Evolutionary conservation across 2,329 filamentous ascomycete genomes (phyloP).

Genomic region (Drechslerella stenobrocha): DNA sequence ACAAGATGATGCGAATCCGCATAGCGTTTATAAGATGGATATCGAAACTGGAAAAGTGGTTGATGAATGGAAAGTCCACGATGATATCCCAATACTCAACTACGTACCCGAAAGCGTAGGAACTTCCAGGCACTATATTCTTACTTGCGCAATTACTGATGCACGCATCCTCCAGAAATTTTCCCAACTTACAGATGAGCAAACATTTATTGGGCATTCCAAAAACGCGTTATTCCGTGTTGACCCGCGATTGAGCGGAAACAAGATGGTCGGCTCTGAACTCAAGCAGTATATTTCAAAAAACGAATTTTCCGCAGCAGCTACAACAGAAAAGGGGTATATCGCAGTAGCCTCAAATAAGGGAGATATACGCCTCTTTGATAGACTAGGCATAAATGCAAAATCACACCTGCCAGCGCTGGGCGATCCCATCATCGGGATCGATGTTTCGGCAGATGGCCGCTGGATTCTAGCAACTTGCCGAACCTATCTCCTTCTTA

Average conservation of each 20-base stretch:
- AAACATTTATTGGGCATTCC: constrained; percentile 92
- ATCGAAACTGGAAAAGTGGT: constrained; percentile 96
- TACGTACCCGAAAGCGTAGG: constrained; percentile 84
- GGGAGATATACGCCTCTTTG: constrained; percentile 94
- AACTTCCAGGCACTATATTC: neutral
- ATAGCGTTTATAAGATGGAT: constrained; percentile 95
- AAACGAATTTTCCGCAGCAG: constrained; percentile 93
- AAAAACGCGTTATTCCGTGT: constrained; percentile 90
- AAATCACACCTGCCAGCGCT: constrained; percentile 96
- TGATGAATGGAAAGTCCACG: constrained; percentile 97
- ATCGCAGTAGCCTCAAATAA: constrained; percentile 97
- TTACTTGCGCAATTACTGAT: constrained; percentile 52
- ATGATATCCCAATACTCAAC: constrained; percentile 87
- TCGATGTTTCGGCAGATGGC: constrained; percentile 93
- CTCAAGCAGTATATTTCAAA: constrained; percentile 96
- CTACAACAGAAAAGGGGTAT: constrained; percentile 94
- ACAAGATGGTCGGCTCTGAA: constrained; percentile 89
- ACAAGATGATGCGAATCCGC: constrained; percentile 78
- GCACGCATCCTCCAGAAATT: constrained; percentile 69
- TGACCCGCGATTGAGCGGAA: constrained; percentile 84
- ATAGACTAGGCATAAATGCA: constrained; percentile 92
- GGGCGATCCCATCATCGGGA: constrained; percentile 88
- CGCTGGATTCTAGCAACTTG: constrained; percentile 95
- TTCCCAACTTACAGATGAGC: constrained; percentile 91
- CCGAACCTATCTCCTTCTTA: constrained; percentile 88